Evolutionary conservation across 2,329 filamentous ascomycete genomes (phyloP).

Genomic region (Westerdykella aurantiaca): DNA sequence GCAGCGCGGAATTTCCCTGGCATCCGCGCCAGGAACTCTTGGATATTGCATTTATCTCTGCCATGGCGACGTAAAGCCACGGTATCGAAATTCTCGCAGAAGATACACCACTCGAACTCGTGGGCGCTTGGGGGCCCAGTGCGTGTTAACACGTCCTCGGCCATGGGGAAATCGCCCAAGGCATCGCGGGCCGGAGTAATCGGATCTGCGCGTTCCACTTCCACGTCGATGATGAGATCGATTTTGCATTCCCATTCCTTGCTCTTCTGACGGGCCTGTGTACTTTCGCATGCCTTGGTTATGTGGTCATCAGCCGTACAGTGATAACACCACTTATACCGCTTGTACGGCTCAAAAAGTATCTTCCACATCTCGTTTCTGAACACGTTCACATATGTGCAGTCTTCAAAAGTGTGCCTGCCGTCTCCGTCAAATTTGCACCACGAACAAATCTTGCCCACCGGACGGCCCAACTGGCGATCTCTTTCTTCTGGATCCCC

Average conservation of each 20-base stretch:
- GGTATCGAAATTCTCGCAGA: constrained; percentile 9
- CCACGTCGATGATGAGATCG: constrained; percentile 1
- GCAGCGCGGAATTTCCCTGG: too few relatives aligned
- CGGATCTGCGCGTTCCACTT: constrained; percentile 1
- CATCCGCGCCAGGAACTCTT: too few relatives aligned
- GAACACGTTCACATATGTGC: constrained; percentile 4
- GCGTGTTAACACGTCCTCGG: background rate
- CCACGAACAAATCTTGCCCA: constrained; percentile 10
- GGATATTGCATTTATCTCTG: too few relatives aligned
- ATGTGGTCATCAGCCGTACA: constrained; percentile 5
- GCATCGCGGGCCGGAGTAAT: background rate
- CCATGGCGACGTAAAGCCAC: too few relatives aligned
- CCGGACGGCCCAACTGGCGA: background rate
- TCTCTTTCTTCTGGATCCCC: constrained; percentile 3
- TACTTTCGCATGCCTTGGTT: constrained; percentile 2
- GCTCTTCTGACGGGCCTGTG: background rate
- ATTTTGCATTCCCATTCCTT: constrained; percentile 5
- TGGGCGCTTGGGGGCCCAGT: background rate
- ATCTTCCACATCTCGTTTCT: background rate
- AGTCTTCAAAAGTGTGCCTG: constrained; percentile 5
- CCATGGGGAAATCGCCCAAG: background rate
- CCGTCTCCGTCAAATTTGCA: constrained; percentile 10
- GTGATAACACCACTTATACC: constrained; percentile 11
- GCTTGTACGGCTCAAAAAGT: constrained; percentile 4
- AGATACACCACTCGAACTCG: constrained; percentile 8